Evolutionary conservation across 345 rosid genomes (phyloP).

Genomic region (Rhodamnia rubescens): DNA sequence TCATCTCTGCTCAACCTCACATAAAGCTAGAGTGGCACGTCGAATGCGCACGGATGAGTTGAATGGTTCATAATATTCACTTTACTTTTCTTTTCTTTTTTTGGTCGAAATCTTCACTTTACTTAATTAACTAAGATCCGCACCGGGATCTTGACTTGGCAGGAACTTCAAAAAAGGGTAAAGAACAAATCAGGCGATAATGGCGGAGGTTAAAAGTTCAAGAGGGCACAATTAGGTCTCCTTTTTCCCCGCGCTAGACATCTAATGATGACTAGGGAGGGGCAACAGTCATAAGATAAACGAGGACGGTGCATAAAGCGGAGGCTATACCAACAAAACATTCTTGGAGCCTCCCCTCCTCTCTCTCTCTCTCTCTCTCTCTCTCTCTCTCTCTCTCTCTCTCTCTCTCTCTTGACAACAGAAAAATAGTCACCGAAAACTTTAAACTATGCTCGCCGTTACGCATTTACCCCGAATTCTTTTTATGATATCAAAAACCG

Average conservation of each 20-base stretch:
- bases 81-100: not conserved
- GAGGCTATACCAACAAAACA: not conserved
- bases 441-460: too few relatives aligned
- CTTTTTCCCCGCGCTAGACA: not conserved
- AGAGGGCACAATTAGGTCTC: not conserved
- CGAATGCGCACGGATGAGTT: not conserved
- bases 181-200: not conserved
- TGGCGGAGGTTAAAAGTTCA: not conserved
- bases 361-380: not conserved
- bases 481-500: too few relatives aligned
- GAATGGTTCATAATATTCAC: not conserved
- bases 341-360: not conserved
- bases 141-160: not conserved
- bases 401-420: not conserved
- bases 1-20: not conserved
- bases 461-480: too few relatives aligned
- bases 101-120: not conserved
- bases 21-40: not conserved
- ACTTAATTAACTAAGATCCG: not conserved
- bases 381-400: not conserved
- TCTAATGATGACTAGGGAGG: not conserved
- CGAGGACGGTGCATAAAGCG: not conserved
- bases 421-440: too few relatives aligned
- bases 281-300: not conserved
- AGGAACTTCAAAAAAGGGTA: not conserved